A percentile compares a stretch with the other conserved stretches of the same genome.
Evolutionary conservation across 768 basidiomycete species (phyloP).

Genomic region (Coprinellus aureogranulatus): DNA sequence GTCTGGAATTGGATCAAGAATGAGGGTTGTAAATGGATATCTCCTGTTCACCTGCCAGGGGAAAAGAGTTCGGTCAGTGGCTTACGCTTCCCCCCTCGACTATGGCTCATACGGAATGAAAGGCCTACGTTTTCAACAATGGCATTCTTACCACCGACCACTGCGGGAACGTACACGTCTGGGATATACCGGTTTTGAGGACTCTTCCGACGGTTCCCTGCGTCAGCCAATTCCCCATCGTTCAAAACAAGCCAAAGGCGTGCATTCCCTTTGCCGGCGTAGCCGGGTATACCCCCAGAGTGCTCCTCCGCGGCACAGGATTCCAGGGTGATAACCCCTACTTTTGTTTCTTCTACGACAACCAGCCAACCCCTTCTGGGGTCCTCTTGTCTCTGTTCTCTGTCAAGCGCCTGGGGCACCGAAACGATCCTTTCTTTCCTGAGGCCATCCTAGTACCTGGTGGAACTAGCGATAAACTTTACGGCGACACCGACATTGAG

Average conservation of each 20-base stretch:
- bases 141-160: neutral
- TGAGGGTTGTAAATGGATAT: neutral
- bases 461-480: too few relatives aligned
- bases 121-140: neutral
- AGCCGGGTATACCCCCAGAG: too few relatives aligned
- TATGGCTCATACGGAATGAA: neutral
- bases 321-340: too few relatives aligned
- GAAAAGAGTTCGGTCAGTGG: neutral
- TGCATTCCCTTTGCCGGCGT: neutral
- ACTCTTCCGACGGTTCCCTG: neutral
- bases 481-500: too few relatives aligned
- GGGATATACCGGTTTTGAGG: neutral
- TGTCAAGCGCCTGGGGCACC: too few relatives aligned
- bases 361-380: too few relatives aligned
- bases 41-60: neutral
- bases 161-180: neutral
- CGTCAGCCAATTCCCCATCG: neutral
- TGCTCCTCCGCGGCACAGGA: too few relatives aligned
- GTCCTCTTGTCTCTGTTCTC: too few relatives aligned
- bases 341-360: too few relatives aligned
- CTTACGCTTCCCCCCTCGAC: neutral
- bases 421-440: too few relatives aligned
- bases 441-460: too few relatives aligned
- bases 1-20: neutral
- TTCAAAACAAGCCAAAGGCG: neutral